Evolutionary conservation across 2,329 filamentous ascomycete genomes (phyloP).

Genomic region (Exserohilum rostratum): DNA sequence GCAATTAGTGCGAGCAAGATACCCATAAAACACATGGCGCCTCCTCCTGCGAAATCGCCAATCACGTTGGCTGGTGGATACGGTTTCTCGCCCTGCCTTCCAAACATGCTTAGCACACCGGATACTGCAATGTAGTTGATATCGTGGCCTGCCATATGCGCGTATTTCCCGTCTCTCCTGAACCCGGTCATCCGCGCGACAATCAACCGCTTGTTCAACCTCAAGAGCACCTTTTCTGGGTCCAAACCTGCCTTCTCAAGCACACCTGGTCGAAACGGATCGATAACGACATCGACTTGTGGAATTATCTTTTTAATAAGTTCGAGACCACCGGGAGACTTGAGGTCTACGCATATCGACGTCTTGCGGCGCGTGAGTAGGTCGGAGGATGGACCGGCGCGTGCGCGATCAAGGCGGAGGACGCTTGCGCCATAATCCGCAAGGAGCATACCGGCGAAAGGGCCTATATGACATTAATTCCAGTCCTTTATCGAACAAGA

Average conservation of each 20-base stretch:
- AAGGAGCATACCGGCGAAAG: constrained; percentile 82
- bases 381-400: constrained; percentile 67
- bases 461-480: constrained; percentile 60
- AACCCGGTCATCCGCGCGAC: constrained; percentile 91
- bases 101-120: constrained; percentile 78
- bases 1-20: constrained; percentile 79
- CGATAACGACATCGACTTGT: constrained; percentile 79
- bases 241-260: constrained; percentile 82
- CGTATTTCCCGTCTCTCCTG: constrained; percentile 82
- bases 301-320: constrained; percentile 70
- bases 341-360: constrained; percentile 81
- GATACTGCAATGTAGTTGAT: constrained; percentile 95
- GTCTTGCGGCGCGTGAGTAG: constrained; percentile 79
- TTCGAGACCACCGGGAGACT: constrained; percentile 65
- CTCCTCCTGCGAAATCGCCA: constrained; percentile 90
- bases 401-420: constrained; percentile 77
- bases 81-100: constrained; percentile 71
- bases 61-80: constrained; percentile 83
- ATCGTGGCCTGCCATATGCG: constrained; percentile 88
- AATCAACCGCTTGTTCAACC: constrained; percentile 75
- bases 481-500: background rate
- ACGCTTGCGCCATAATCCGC: constrained; percentile 86
- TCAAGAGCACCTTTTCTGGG: constrained; percentile 68
- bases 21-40: constrained; percentile 79
- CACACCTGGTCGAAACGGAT: constrained; percentile 90